A percentile compares a stretch with the other conserved stretches of the same genome.
Conservation (phyloP, 108 stramenopile genomes). For the Skeletonema grethae region DNA sequence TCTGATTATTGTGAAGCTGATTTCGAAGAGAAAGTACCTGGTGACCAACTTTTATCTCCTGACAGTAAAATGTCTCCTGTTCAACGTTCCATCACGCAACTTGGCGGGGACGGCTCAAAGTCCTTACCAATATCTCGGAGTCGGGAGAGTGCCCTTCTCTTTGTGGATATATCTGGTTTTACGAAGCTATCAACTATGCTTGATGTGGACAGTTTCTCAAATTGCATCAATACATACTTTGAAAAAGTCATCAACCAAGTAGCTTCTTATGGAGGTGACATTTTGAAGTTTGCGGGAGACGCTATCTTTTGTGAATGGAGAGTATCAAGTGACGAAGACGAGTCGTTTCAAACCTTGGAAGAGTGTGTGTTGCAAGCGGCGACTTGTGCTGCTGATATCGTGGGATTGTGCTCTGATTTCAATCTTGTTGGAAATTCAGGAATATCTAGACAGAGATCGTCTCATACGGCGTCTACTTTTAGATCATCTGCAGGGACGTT, state of each 20-base stretch:
- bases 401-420: conserved; percentile 59
- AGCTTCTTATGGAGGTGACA: conserved; percentile 61
- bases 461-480: not conserved
- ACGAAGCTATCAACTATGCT: conserved; percentile 73
- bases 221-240: conserved; percentile 83
- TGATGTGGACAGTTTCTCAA: conserved; percentile 73
- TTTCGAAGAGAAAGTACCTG: not conserved
- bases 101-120: not conserved
- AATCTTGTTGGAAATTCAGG: conserved; percentile 15
- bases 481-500: conserved; percentile 6
- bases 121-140: conserved; percentile 42
- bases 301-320: conserved; percentile 60
- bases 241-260: conserved; percentile 74
- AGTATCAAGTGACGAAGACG: conserved; percentile 22
- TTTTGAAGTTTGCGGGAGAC: conserved; percentile 76
- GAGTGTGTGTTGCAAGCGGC: conserved; percentile 63
- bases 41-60: conserved; percentile 3
- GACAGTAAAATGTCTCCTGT: not conserved
- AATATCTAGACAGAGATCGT: conserved; percentile 3
- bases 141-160: conserved; percentile 67
- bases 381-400: conserved; percentile 52
- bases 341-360: conserved; percentile 36
- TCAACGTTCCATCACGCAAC: not conserved
- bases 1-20: not conserved
- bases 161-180: conserved; percentile 90